Conservation (phyloP, 805 yeast genomes). For the Yarrowia bubula region DNA sequence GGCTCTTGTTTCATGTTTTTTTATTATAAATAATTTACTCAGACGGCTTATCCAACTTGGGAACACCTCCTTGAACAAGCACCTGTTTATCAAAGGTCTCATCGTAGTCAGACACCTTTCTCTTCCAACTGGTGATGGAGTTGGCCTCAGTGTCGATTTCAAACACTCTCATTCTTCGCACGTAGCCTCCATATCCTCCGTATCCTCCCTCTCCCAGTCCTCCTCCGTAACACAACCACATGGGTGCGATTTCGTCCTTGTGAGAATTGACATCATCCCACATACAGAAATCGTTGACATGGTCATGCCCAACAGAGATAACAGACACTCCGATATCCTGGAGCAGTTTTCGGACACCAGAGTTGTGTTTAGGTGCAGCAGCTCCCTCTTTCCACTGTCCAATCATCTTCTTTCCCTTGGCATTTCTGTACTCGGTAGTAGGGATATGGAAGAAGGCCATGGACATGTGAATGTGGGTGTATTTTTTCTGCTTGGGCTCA, state of each 20-base stretch:
- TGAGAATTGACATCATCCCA: conserved; percentile 41
- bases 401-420: conserved; percentile 42
- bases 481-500: conserved; percentile 38
- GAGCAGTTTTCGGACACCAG: conserved; percentile 61
- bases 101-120: conserved; percentile 57
- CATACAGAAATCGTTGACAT: conserved; percentile 87
- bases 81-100: conserved; percentile 50
- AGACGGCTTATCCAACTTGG: conserved; percentile 32
- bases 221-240: conserved; percentile 95
- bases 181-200: conserved; percentile 85
- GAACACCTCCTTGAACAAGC: conserved; percentile 49
- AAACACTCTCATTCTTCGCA: conserved; percentile 73
- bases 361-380: conserved; percentile 71
- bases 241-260: conserved; percentile 32
- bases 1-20: too few species aligned
- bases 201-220: conserved; percentile 94
- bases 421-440: conserved; percentile 71
- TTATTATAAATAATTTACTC: background rate
- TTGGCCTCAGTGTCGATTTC: conserved; percentile 57
- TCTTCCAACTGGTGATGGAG: conserved; percentile 66
- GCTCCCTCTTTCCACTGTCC: conserved; percentile 72
- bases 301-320: conserved; percentile 89
- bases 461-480: conserved; percentile 51
- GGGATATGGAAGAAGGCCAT: conserved; percentile 97
- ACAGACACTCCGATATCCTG: conserved; percentile 69